Percentiles rank a stretch among this genome's conserved stretches.
Evolutionary conservation across 306 rosid species (phyloP).

Genomic region (Cucurbita argyrosperma): DNA sequence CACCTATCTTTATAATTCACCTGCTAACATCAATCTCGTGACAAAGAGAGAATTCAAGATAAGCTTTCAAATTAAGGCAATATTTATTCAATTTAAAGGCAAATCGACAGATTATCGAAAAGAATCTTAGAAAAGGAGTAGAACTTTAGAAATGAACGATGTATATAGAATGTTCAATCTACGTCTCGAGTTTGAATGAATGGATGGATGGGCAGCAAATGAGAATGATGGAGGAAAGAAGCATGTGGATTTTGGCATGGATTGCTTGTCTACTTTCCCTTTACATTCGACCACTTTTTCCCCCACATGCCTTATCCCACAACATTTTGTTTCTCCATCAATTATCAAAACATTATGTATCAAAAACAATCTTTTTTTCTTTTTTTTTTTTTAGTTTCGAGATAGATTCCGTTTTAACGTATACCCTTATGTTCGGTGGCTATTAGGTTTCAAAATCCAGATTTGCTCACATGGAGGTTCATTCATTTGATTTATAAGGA

Average conservation of each 20-base stretch:
- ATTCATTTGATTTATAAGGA: too few relatives aligned
- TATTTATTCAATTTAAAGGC: neutral
- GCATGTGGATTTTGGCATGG: slow-evolving; percentile 13
- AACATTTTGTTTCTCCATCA: neutral
- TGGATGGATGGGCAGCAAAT: slow-evolving; percentile 15
- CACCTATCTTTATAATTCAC: neutral
- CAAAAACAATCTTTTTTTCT: neutral
- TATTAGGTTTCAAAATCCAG: neutral
- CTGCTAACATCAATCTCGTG: neutral
- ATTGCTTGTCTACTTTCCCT: slow-evolving; percentile 1
- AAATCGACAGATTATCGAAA: neutral
- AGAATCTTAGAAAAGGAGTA: neutral
- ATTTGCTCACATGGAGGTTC: neutral
- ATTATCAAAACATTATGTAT: neutral
- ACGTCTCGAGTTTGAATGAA: too few relatives aligned
- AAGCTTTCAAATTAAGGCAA: neutral
- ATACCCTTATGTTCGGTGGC: neutral
- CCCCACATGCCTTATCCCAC: neutral
- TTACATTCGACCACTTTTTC: neutral
- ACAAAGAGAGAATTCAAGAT: neutral
- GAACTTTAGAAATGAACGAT: neutral
- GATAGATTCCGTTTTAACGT: neutral
- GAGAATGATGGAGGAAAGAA: neutral
- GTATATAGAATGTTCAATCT: neutral
- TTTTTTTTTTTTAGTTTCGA: too few relatives aligned